Evolutionary conservation across 768 basidiomycete species (phyloP).

Genomic region (Pisolithus orientalis): DNA sequence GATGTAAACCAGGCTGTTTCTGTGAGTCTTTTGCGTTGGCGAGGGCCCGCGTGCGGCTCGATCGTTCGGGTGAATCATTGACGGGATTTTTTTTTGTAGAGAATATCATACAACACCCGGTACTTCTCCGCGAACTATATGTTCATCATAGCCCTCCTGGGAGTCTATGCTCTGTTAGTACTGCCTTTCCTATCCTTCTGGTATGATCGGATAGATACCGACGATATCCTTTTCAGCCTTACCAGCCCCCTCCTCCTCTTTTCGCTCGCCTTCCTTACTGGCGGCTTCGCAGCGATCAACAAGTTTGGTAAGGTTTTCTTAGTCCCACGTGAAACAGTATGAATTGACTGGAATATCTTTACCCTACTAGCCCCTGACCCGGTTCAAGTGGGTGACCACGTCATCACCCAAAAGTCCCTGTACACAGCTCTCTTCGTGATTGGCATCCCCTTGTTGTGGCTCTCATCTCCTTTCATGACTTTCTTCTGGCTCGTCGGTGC

Average conservation of each 20-base stretch:
- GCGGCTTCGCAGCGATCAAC: slow-evolving; percentile 87
- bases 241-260: slow-evolving; percentile 79
- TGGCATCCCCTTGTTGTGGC: slow-evolving; percentile 83
- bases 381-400: slow-evolving; percentile 72
- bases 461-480: slow-evolving; percentile 67
- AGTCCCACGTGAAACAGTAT: not conserved
- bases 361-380: slow-evolving; percentile 65
- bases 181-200: not conserved
- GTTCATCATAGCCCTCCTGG: slow-evolving; percentile 66
- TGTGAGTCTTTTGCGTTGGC: slow-evolving; percentile 34
- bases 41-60: not conserved
- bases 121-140: slow-evolving; percentile 92
- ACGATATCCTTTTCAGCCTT: slow-evolving; percentile 40
- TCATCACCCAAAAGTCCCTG: slow-evolving; percentile 83
- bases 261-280: slow-evolving; percentile 81
- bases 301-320: slow-evolving; percentile 59
- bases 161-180: slow-evolving; percentile 80
- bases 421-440: slow-evolving; percentile 89
- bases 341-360: not conserved
- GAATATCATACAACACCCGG: slow-evolving; percentile 91
- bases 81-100: slow-evolving; percentile 34
- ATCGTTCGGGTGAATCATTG: not conserved
- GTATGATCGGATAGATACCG: not conserved
- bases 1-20: slow-evolving; percentile 76
- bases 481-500: slow-evolving; percentile 96